Evolutionary conservation across 2,329 filamentous ascomycete genomes (phyloP).

Genomic region (Bipolaris cookei): DNA sequence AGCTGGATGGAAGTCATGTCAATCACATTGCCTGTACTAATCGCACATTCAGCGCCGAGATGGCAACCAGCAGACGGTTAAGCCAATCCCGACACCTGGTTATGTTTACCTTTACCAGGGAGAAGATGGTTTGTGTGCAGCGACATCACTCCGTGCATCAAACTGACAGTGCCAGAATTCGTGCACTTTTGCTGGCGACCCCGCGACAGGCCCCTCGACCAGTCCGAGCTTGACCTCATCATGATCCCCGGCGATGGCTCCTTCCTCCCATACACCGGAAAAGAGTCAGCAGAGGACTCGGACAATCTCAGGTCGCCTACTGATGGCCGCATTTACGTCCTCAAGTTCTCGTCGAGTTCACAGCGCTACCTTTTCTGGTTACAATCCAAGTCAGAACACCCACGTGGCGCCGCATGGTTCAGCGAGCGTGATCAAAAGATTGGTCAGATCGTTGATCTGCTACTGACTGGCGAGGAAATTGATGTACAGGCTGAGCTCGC

Average conservation of each 20-base stretch:
- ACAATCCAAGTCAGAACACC: conserved; percentile 85
- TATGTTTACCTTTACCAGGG: conserved; percentile 86
- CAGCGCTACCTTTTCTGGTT: conserved; percentile 95
- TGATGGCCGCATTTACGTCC: conserved; percentile 87
- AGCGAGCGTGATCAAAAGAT: conserved; percentile 86
- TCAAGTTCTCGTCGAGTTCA: conserved; percentile 93
- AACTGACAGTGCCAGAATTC: conserved; percentile 65
- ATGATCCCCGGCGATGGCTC: conserved; percentile 91
- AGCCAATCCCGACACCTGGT: conserved; percentile 73
- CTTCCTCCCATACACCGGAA: conserved; percentile 75
- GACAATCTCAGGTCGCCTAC: conserved; percentile 68
- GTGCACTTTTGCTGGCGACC: conserved; percentile 97
- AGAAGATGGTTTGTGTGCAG: conserved; percentile 73
- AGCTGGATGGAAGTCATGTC: conserved; percentile 43
- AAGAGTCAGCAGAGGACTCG: conserved; percentile 60
- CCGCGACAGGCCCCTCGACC: conserved; percentile 70
- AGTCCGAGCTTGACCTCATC: conserved; percentile 85
- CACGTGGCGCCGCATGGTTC: conserved; percentile 73
- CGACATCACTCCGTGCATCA: neutral
- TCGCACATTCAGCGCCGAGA: conserved; percentile 26
- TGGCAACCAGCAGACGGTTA: conserved; percentile 63
- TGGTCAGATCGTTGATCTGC: conserved; percentile 80
- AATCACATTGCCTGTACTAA: conserved; percentile 20
- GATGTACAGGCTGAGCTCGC: conserved; percentile 75
- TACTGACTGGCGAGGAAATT: conserved; percentile 89